Evolutionary conservation across 164 flowering plant genomes (phyloP).

Genomic region (Magnolia officinalis): DNA sequence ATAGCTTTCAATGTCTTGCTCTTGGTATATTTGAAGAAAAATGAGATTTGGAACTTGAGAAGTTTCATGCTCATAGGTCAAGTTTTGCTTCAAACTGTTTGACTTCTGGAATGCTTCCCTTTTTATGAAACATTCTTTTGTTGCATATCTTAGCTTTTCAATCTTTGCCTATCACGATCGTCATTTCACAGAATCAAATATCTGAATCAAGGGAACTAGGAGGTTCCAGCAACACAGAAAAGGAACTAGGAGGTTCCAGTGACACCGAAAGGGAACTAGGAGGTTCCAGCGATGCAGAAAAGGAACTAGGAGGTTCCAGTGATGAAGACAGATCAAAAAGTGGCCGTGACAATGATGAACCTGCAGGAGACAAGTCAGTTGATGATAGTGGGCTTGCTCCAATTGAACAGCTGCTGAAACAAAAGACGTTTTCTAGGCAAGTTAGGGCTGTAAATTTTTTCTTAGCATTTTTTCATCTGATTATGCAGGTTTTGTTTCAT

Average conservation of each 20-base stretch:
- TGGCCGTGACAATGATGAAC: conserved; percentile 18
- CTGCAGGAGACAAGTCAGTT: conserved; percentile 16
- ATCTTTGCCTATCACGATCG: not conserved
- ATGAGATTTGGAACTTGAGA: too few relatives aligned
- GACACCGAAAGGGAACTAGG: conserved; percentile 12
- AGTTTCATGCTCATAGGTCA: not conserved
- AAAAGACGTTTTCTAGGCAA: conserved; percentile 62
- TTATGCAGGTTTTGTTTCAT: not conserved
- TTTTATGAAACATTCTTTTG: not conserved
- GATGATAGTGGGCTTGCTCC: conserved; percentile 38
- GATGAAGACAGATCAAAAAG: conserved; percentile 15
- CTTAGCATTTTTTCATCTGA: not conserved
- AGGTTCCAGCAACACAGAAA: conserved; percentile 21
- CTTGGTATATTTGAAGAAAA: too few relatives aligned
- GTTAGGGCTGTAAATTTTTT: conserved; percentile 1
- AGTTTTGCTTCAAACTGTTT: not conserved
- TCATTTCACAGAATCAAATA: conserved; percentile 34
- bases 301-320: conserved; percentile 24
- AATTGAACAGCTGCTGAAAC: conserved; percentile 65
- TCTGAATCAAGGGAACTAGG: conserved; percentile 23
- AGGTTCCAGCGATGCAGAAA: conserved; percentile 23
- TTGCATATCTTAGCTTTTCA: not conserved
- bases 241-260: conserved; percentile 24
- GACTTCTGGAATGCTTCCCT: not conserved
- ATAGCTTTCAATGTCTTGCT: too few relatives aligned